A percentile compares a stretch with the other conserved stretches of the same genome.
These are phyloP conservation scores for Phellinidium pouzarii DNA, from an alignment of 1,284 basidiomycete genomes.

Conservation along the genomic window DNA sequence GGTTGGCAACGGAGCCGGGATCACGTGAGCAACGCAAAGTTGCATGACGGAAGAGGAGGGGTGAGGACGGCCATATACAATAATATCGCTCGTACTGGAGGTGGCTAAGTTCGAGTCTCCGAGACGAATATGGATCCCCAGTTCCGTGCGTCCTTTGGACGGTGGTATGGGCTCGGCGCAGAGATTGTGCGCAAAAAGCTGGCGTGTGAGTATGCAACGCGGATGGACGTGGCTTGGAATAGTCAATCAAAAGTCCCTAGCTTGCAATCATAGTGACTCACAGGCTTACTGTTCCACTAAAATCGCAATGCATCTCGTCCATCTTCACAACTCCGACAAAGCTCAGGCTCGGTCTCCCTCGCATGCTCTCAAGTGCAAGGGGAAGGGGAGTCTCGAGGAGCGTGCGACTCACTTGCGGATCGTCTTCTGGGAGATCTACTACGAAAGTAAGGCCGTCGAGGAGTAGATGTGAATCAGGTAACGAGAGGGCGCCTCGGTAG, in stretches of 20 bases:
- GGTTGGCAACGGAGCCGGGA: slow-evolving; percentile 33
- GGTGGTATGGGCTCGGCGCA: slow-evolving; percentile 45
- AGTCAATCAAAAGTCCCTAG: too few relatives aligned
- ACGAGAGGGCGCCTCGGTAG: slow-evolving; percentile 67
- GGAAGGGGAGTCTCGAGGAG: slow-evolving; percentile 64
- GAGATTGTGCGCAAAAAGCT: slow-evolving; percentile 66
- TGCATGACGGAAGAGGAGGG: slow-evolving; percentile 30
- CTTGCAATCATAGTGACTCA: slow-evolving; percentile 35
- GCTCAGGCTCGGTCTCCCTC: slow-evolving; percentile 58
- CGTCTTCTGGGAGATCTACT: slow-evolving; percentile 31
- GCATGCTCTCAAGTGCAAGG: slow-evolving; percentile 72
- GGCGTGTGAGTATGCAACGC: slow-evolving; percentile 47
- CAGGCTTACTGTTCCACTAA: slow-evolving; percentile 54
- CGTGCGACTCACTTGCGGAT: slow-evolving; percentile 30
- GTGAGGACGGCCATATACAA: slow-evolving; percentile 54
- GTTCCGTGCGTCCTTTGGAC: slow-evolving; percentile 30
- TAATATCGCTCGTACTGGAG: slow-evolving; percentile 57
- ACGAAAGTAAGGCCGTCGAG: slow-evolving; percentile 71
- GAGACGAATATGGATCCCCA: slow-evolving; percentile 59
- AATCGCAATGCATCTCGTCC: slow-evolving; percentile 53
- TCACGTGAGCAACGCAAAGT: slow-evolving; percentile 53
- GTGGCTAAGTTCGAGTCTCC: slow-evolving; percentile 50
- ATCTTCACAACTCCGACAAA: slow-evolving; percentile 50
- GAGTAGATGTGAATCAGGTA: slow-evolving; percentile 63
- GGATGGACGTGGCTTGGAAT: slow-evolving; percentile 60